Evolutionary conservation across 768 basidiomycete genomes (phyloP).

Genomic region (Tephrocybe sp.): DNA sequence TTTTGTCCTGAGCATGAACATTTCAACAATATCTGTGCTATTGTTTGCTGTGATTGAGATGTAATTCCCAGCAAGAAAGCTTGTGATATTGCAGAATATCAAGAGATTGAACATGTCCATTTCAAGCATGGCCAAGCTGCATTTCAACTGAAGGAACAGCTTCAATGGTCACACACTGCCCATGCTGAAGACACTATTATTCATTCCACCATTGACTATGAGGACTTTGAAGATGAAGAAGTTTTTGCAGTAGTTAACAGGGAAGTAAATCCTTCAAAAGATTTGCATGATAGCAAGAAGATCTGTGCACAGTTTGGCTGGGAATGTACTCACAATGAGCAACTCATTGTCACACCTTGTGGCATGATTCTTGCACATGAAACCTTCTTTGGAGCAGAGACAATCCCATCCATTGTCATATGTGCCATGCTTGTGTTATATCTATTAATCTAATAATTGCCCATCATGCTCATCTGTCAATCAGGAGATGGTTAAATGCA

Average conservation of each 20-base stretch:
- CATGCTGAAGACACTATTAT: too few relatives aligned
- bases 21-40: constrained; percentile 12
- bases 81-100: constrained; percentile 22
- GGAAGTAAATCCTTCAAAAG: constrained; percentile 21
- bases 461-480: too few relatives aligned
- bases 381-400: constrained; percentile 33
- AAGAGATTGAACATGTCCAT: constrained; percentile 19
- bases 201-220: constrained; percentile 3
- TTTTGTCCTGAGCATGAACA: constrained; percentile 21
- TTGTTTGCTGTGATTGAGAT: constrained; percentile 11
- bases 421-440: not conserved
- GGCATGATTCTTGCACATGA: constrained; percentile 30
- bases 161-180: too few relatives aligned
- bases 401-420: not conserved
- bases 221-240: constrained; percentile 19
- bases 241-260: constrained; percentile 13
- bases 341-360: constrained; percentile 31
- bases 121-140: constrained; percentile 13
- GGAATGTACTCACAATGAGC: constrained; percentile 32
- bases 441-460: constrained; percentile 17
- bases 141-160: constrained; percentile 28
- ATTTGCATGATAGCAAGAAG: constrained; percentile 10
- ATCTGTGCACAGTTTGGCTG: constrained; percentile 28
- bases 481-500: constrained; percentile 23
- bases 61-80: constrained; percentile 16